Percentiles rank a stretch among this genome's conserved stretches.
These are phyloP conservation scores for Ophiocordyceps sinensis DNA, from an alignment of 2,329 filamentous ascomycete genomes.

Conservation along the genomic window DNA sequence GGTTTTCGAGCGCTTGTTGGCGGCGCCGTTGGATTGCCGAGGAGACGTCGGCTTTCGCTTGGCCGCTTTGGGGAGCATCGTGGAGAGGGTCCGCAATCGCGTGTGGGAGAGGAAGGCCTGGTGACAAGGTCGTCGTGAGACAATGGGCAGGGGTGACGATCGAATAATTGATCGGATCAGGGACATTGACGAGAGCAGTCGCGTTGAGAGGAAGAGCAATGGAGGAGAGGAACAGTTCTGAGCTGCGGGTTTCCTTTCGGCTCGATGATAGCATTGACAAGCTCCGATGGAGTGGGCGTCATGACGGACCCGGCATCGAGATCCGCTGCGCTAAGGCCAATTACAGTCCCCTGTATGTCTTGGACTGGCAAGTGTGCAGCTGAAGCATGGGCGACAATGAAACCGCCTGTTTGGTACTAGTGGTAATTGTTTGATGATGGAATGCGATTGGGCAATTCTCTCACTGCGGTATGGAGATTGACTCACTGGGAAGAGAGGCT, in stretches of 20 bases:
- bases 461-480: too few species aligned
- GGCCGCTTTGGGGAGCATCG: constrained; percentile 13
- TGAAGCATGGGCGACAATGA: too few species aligned
- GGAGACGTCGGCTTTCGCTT: constrained; percentile 14
- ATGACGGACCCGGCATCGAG: constrained; percentile 17
- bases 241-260: constrained; percentile 2
- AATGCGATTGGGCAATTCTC: too few species aligned
- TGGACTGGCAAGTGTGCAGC: too few species aligned
- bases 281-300: constrained; percentile 16
- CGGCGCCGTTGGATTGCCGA: constrained; percentile 8
- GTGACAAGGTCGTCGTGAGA: background rate
- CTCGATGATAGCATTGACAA: constrained; percentile 10
- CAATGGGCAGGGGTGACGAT: background rate
- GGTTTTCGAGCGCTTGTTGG: constrained; percentile 18
- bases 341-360: too few species aligned
- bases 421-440: too few species aligned
- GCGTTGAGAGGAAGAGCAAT: too few species aligned
- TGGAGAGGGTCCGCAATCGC: constrained; percentile 4
- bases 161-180: background rate
- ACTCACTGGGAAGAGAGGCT: too few species aligned
- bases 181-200: constrained; percentile 1
- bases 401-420: too few species aligned
- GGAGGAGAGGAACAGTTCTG: too few species aligned
- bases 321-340: background rate
- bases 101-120: background rate